These are phyloP conservation scores for Biscogniauxia marginata DNA, from an alignment of 2,329 filamentous ascomycete genomes.

Conservation along the genomic window DNA sequence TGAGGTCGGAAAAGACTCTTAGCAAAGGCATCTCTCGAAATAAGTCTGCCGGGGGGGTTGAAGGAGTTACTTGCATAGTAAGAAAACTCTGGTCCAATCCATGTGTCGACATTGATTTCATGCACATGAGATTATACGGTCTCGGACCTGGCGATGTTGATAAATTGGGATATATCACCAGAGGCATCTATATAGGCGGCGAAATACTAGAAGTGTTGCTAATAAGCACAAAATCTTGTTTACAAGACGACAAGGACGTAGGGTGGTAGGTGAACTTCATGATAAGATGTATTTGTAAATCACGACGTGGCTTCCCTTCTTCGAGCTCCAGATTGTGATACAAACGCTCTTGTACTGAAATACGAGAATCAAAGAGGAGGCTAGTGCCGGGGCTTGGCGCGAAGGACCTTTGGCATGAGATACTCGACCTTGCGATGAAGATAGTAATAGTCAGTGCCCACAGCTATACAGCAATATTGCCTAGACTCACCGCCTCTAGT, in stretches of 20 bases:
- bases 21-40: constrained; percentile 1
- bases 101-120: background rate
- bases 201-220: background rate
- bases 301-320: too few relatives aligned
- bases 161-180: background rate
- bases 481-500: too few relatives aligned
- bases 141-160: background rate
- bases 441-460: too few relatives aligned
- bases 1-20: background rate
- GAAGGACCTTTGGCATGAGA: too few relatives aligned
- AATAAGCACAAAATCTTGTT: background rate
- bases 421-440: too few relatives aligned
- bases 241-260: background rate
- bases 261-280: background rate
- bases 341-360: too few relatives aligned
- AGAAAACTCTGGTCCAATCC: background rate
- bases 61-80: background rate
- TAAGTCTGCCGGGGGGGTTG: background rate
- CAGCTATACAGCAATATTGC: too few relatives aligned
- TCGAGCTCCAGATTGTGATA: too few relatives aligned
- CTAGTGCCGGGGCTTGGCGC: too few relatives aligned
- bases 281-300: background rate
- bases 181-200: background rate
- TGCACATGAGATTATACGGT: background rate
- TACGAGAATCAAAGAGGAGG: too few relatives aligned